A percentile compares a stretch with the other conserved stretches of the same genome.
Evolutionary conservation across 108 stramenopile species (phyloP).

Genomic region (Pseudonitzschia pungens): DNA sequence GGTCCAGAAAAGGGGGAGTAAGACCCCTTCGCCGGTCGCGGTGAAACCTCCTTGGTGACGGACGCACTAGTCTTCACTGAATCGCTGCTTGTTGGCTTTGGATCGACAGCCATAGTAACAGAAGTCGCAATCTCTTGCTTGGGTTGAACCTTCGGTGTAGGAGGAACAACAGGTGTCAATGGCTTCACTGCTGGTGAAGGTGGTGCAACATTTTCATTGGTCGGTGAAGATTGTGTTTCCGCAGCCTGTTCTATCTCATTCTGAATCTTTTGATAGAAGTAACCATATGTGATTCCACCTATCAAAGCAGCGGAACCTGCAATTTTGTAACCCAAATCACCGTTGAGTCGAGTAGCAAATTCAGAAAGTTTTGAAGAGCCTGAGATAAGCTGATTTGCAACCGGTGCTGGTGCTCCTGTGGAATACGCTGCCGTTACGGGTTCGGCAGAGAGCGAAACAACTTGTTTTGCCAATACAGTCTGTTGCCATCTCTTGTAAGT

Average conservation of each 20-base stretch:
- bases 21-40: no score
- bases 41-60: not conserved
- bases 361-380: slow-evolving; percentile 5
- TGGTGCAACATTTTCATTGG: not conserved
- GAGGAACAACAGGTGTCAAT: not conserved
- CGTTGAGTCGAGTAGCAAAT: not conserved
- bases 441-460: not conserved
- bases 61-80: not conserved
- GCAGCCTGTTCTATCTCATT: not conserved
- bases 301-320: slow-evolving; percentile 6
- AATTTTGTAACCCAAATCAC: not conserved
- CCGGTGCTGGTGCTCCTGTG: slow-evolving; percentile 11
- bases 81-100: not conserved
- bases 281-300: not conserved
- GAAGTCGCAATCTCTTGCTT: slow-evolving; percentile 8
- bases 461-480: not conserved
- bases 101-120: slow-evolving; percentile 5
- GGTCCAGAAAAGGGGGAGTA: no score
- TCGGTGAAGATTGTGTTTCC: not conserved
- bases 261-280: slow-evolving; percentile 1
- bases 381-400: slow-evolving; percentile 9
- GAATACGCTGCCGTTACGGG: not conserved
- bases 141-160: not conserved
- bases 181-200: not conserved
- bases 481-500: slow-evolving; percentile 20